These are phyloP conservation scores for Aspergillus brasiliensis DNA, from an alignment of 2,329 filamentous ascomycete species.

Conservation along the genomic window DNA sequence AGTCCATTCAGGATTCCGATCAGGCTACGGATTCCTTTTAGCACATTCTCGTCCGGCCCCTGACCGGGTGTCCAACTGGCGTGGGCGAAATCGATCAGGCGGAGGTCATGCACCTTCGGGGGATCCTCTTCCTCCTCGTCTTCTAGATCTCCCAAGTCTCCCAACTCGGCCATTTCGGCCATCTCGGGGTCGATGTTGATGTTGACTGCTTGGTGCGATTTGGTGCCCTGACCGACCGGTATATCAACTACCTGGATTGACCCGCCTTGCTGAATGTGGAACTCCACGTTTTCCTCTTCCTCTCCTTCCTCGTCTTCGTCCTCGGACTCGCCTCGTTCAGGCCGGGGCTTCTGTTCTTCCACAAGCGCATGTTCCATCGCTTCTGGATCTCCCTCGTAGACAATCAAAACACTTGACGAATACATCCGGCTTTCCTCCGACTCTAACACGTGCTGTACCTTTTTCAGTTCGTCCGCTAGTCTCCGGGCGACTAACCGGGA, in stretches of 20 bases:
- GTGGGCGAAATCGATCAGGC: conserved; percentile 97
- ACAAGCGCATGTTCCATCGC: conserved; percentile 55
- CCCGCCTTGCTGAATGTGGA: conserved; percentile 31
- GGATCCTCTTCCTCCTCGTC: conserved; percentile 58
- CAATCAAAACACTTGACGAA: conserved; percentile 64
- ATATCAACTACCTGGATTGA: conserved; percentile 35
- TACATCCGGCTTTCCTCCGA: conserved; percentile 68
- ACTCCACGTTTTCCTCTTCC: conserved; percentile 32
- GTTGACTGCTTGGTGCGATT: conserved; percentile 36
- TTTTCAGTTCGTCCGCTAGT: conserved; percentile 44
- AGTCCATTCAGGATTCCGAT: conserved; percentile 71
- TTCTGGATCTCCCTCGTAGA: conserved; percentile 66
- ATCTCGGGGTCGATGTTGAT: conserved; percentile 39
- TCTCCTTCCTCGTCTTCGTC: conserved; percentile 31
- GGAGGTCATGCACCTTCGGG: conserved; percentile 74
- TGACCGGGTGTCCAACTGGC: conserved; percentile 78
- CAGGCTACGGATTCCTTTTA: conserved; percentile 73
- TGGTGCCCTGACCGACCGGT: conserved; percentile 30
- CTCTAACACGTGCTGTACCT: conserved; percentile 53
- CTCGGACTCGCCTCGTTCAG: conserved; percentile 34
- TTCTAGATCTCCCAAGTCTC: conserved; percentile 46
- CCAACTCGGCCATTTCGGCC: conserved; percentile 44
- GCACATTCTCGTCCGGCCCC: conserved; percentile 81
- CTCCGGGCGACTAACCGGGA: conserved; percentile 47
- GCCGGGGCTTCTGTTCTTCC: conserved; percentile 42